Percentiles rank a stretch among this genome's conserved stretches.
These are phyloP conservation scores for Ceratobasidium sp. DNA, from an alignment of 1,284 basidiomycete species.

Conservation along the genomic window DNA sequence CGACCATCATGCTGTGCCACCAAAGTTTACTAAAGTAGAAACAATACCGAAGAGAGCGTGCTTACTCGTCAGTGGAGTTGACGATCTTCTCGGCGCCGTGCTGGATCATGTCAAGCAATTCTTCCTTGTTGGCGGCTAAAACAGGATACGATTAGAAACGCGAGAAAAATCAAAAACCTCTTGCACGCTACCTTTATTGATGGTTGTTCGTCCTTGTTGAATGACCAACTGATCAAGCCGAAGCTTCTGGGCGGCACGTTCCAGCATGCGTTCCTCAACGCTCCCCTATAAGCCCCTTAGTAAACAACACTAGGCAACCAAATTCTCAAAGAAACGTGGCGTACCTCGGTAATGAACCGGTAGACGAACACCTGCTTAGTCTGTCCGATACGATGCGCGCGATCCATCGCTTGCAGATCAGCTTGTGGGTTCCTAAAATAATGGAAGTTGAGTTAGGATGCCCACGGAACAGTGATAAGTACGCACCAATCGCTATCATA, in stretches of 20 bases:
- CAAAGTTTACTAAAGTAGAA: neutral
- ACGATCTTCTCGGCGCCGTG: conserved; percentile 99
- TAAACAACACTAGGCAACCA: conserved; percentile 2
- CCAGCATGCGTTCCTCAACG: conserved; percentile 97
- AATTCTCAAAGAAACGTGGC: neutral
- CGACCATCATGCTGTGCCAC: conserved; percentile 74
- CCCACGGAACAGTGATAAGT: conserved; percentile 31
- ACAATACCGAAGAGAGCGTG: conserved; percentile 38
- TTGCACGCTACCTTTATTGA: conserved; percentile 67
- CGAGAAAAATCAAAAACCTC: no score
- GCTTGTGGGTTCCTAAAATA: conserved; percentile 92
- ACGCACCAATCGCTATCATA: conserved; percentile 95
- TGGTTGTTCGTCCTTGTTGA: conserved; percentile 87
- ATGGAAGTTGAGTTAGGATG: neutral
- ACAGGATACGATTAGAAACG: neutral
- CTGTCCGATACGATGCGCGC: conserved; percentile 98
- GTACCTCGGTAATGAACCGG: conserved; percentile 92
- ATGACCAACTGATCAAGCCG: conserved; percentile 97
- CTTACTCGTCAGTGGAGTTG: conserved; percentile 76
- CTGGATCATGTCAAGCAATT: conserved; percentile 97
- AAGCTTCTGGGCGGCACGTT: conserved; percentile 96
- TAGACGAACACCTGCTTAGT: conserved; percentile 99
- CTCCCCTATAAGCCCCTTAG: conserved; percentile 64
- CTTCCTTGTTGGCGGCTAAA: conserved; percentile 91
- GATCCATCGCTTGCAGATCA: conserved; percentile 99